These are phyloP conservation scores for Cadophora malorum DNA, from an alignment of 2,329 filamentous ascomycete species.

Conservation along the genomic window DNA sequence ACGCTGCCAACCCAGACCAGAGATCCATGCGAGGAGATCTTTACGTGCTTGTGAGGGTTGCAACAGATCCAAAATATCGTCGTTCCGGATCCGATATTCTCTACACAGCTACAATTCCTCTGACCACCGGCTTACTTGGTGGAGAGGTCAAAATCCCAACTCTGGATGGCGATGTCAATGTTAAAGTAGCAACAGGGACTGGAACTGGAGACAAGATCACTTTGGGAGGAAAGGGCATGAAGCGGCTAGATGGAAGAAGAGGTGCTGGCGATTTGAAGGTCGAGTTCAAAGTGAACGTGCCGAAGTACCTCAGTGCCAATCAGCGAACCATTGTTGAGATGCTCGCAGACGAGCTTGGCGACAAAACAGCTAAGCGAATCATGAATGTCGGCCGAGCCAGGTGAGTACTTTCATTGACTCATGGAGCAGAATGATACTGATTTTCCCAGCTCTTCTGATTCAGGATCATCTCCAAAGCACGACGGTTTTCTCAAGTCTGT, in stretches of 20 bases:
- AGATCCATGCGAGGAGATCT: conserved; percentile 82
- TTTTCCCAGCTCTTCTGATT: conserved; percentile 24
- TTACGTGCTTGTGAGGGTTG: conserved; percentile 88
- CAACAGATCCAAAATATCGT: conserved; percentile 88
- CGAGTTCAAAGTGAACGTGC: conserved; percentile 94
- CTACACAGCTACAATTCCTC: conserved; percentile 87
- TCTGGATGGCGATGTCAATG: conserved; percentile 85
- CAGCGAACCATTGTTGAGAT: conserved; percentile 94
- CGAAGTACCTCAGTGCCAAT: conserved; percentile 89
- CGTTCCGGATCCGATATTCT: conserved; percentile 88
- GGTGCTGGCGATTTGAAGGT: conserved; percentile 84
- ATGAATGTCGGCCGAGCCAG: conserved; percentile 76
- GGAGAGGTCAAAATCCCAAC: conserved; percentile 91
- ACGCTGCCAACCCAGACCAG: conserved; percentile 65
- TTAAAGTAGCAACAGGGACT: conserved; percentile 90
- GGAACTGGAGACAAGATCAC: conserved; percentile 92
- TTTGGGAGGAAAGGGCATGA: conserved; percentile 91
- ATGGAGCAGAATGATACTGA: conserved; percentile 19
- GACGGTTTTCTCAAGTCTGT: conserved; percentile 93
- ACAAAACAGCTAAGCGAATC: conserved; percentile 87
- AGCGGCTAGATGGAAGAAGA: conserved; percentile 73
- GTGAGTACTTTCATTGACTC: conserved; percentile 51
- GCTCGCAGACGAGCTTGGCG: conserved; percentile 93
- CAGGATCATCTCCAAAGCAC: conserved; percentile 52
- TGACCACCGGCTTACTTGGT: conserved; percentile 91